phyloP scores from a whole-genome alignment of 2,329 filamentous ascomycete genomes.

The Cladosporium cucumerinum region DNA sequence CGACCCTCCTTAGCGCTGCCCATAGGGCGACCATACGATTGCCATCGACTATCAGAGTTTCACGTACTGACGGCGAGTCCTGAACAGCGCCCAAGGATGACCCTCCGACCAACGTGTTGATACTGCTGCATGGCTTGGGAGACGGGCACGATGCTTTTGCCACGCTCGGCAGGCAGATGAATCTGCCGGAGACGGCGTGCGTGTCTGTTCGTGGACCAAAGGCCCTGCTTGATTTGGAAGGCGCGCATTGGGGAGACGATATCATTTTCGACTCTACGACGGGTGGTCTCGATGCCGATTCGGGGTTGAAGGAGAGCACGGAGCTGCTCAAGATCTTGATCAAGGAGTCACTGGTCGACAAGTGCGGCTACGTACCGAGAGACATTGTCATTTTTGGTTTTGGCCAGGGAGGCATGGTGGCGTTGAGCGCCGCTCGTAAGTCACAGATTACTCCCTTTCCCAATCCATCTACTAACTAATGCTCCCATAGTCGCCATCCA shows the following conservation, averaged over 20 bases:
- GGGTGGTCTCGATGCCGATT: conserved; percentile 54
- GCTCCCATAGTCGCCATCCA: conserved; percentile 21
- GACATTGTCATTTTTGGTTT: conserved; percentile 56
- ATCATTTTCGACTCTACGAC: conserved; percentile 53
- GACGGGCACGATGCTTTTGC: conserved; percentile 69
- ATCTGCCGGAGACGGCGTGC: conserved; percentile 72
- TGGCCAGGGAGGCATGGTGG: conserved; percentile 57
- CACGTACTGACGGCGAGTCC: neutral
- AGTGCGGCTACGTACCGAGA: conserved; percentile 49
- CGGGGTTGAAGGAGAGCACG: conserved; percentile 47
- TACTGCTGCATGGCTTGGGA: conserved; percentile 82
- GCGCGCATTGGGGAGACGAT: conserved; percentile 62
- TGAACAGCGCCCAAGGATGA: conserved; percentile 46
- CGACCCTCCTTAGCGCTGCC: conserved; percentile 12
- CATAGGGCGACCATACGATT: neutral
- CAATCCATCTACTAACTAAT: neutral
- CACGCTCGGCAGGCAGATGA: conserved; percentile 63
- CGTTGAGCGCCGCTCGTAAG: conserved; percentile 43
- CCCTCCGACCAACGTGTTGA: conserved; percentile 68
- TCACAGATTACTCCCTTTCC: neutral
- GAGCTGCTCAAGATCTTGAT: conserved; percentile 44
- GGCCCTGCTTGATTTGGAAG: conserved; percentile 63
- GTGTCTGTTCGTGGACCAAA: conserved; percentile 70
- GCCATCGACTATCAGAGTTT: neutral
- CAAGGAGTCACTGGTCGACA: conserved; percentile 43